Base-by-base conservation (phyloP, 1,139 yeast species). In the Yamadazyma oceani region DNA sequence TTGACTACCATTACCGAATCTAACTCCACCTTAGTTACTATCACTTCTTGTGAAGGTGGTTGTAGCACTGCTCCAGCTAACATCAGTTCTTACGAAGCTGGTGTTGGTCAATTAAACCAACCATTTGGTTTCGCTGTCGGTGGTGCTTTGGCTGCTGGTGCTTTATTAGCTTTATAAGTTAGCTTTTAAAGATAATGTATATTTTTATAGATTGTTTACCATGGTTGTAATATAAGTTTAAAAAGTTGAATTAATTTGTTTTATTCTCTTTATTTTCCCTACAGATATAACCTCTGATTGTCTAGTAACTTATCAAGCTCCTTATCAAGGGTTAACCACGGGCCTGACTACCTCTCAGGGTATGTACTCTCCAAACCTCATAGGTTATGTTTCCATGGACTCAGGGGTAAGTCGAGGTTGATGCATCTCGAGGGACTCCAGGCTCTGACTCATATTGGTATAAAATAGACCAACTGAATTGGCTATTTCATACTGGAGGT, bases 81-180 rank as follows among this genome's bases (percentile, higher is more conserved):
- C 57, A 62, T 63, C 41, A 49, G 69, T 36, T 50, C 64, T 43
- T 64, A 41, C 55, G 64, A 55, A 48, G 30, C 30, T 16, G 70
- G 59, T 58, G 55, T 53, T 43, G 64, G 56, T 42, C 34, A 31
- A 30, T 12, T 27, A 17, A 46, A 48, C 42, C 58, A 51, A 53
- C 38, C 34, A 23, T 27, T 35, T 7, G 54, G 51, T 45, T 50
- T 38, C 47, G 60, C 60, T 54, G 67, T 60, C 48, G 73, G 72
- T 64, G 66, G 62, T 51, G 73, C 69, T 51, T 51, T 68, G 49
- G 70, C 67, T 55, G 73, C 73, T 44, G 73, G 72, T 62, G 74
- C 71, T 58, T 64, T 67, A 56, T 65, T 69, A 55, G 73, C 71
- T 58, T 65, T 69, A 58, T 69, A 67, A 66, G 58, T 29, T 19